These are phyloP conservation scores for Penicillium herquei DNA, from an alignment of 495 filamentous ascomycete genomes.

Conservation along the genomic window DNA sequence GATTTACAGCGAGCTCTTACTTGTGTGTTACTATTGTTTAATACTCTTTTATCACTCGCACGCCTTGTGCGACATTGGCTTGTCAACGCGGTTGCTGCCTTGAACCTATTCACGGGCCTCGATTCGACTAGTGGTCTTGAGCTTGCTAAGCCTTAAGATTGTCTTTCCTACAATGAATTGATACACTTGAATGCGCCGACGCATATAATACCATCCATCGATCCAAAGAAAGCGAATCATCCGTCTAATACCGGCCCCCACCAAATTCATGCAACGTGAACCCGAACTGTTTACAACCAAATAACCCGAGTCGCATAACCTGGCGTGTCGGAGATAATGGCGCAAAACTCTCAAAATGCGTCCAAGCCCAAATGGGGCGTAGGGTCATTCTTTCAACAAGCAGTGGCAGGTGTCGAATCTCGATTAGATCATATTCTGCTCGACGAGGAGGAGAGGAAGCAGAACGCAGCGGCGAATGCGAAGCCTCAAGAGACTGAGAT, in stretches of 20 bases:
- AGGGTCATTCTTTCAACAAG: conserved; percentile 84
- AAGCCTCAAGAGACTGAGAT: conserved; percentile 24
- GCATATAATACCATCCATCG: background rate
- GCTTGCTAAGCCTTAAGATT: conserved; percentile 6
- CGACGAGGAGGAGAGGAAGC: conserved; percentile 59
- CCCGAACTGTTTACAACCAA: conserved; percentile 21
- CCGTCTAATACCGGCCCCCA: conserved; percentile 20
- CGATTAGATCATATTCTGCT: conserved; percentile 88
- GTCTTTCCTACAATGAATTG: conserved; percentile 3
- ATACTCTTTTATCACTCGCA: background rate
- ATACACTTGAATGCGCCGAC: background rate
- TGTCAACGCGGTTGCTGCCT: conserved; percentile 17
- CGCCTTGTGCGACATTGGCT: conserved; percentile 6
- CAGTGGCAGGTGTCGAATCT: conserved; percentile 91
- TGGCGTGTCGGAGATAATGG: conserved; percentile 28
- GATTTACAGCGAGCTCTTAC: background rate
- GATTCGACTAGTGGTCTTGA: conserved; percentile 6
- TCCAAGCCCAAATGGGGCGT: conserved; percentile 46
- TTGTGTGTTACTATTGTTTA: background rate
- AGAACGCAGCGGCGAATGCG: conserved; percentile 17
- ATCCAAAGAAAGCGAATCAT: conserved; percentile 1
- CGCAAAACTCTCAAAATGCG: conserved; percentile 31
- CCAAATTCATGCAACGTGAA: conserved; percentile 27
- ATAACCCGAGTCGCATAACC: conserved; percentile 8
- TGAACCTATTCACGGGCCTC: conserved; percentile 9